phyloP scores from a whole-genome alignment of 2,329 filamentous ascomycete species.

The Pseudofabraea citricarpa region DNA sequence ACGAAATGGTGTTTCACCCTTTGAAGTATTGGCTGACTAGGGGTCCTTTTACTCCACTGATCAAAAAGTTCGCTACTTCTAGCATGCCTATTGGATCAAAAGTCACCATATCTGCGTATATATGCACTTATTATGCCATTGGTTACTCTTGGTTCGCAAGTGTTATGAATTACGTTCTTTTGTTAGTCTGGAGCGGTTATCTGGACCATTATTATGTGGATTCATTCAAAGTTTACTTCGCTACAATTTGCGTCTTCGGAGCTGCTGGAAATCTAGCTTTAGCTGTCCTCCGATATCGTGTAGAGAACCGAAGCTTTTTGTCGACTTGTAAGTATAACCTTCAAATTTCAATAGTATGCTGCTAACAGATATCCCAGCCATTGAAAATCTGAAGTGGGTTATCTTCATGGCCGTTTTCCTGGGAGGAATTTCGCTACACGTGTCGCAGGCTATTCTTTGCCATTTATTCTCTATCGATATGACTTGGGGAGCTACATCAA shows the following conservation, averaged over 20 bases:
- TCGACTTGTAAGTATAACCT: too few relatives aligned
- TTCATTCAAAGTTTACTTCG: neutral
- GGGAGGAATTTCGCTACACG: constrained; percentile 37
- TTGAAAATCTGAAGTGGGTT: constrained; percentile 52
- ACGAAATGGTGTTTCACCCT: constrained; percentile 67
- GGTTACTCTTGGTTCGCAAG: constrained; percentile 65
- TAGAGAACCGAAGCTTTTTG: constrained; percentile 16
- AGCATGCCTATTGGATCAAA: constrained; percentile 63
- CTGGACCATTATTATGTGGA: constrained; percentile 50
- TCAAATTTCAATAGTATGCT: too few relatives aligned
- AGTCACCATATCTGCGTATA: constrained; percentile 66
- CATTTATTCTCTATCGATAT: constrained; percentile 40
- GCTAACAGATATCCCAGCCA: too few relatives aligned
- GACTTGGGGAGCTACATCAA: constrained; percentile 51
- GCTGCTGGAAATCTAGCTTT: constrained; percentile 12
- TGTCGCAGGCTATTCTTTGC: constrained; percentile 34
- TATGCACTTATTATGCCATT: constrained; percentile 57
- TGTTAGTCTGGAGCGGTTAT: constrained; percentile 63
- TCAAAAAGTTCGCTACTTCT: constrained; percentile 53
- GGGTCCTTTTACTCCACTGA: constrained; percentile 62
- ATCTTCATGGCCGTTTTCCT: constrained; percentile 37
- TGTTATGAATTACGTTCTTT: constrained; percentile 58
- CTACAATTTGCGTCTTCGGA: neutral
- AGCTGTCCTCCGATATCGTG: constrained; percentile 18
- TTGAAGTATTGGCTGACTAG: constrained; percentile 55